These are phyloP conservation scores for Sphaerulina populicola DNA, from an alignment of 2,329 filamentous ascomycete species.

Conservation along the genomic window DNA sequence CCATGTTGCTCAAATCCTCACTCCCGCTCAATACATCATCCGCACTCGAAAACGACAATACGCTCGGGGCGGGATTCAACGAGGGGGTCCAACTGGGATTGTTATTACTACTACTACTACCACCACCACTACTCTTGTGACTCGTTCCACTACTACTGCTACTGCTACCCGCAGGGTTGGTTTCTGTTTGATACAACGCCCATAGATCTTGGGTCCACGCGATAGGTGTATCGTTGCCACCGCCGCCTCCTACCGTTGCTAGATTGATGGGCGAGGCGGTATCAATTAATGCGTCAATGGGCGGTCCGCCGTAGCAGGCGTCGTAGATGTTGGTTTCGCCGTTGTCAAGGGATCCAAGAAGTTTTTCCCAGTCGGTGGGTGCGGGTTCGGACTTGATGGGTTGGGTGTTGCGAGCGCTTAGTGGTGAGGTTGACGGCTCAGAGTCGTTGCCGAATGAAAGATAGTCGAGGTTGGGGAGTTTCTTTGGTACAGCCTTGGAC, in stretches of 20 bases:
- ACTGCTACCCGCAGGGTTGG: constrained; percentile 13
- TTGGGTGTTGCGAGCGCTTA: constrained; percentile 15
- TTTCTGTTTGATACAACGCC: constrained; percentile 26
- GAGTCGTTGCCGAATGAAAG: constrained; percentile 40
- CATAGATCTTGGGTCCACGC: constrained; percentile 28
- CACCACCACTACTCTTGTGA: constrained; percentile 3
- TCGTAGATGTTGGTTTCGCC: constrained; percentile 78
- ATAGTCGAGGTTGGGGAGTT: constrained; percentile 40
- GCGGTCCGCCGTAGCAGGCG: constrained; percentile 64
- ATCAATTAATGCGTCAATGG: constrained; percentile 39
- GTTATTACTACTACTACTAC: neutral
- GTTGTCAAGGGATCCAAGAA: constrained; percentile 70
- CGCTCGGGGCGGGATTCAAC: constrained; percentile 15
- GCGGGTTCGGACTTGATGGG: constrained; percentile 38
- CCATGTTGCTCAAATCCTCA: constrained; percentile 18
- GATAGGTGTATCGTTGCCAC: constrained; percentile 7
- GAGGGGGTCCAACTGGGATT: constrained; percentile 11
- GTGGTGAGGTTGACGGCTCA: constrained; percentile 12
- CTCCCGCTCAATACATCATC: constrained; percentile 21
- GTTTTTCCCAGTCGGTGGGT: constrained; percentile 69
- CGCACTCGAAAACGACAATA: constrained; percentile 24
- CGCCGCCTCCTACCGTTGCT: constrained; percentile 21
- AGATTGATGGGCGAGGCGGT: constrained; percentile 33
- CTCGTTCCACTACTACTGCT: neutral
- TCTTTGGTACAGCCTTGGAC: constrained; percentile 11